A percentile compares a stretch with the other conserved stretches of the same genome.
phyloP scores from a whole-genome alignment of 352 stramenopile species.

The Phytophthora pisi region DNA sequence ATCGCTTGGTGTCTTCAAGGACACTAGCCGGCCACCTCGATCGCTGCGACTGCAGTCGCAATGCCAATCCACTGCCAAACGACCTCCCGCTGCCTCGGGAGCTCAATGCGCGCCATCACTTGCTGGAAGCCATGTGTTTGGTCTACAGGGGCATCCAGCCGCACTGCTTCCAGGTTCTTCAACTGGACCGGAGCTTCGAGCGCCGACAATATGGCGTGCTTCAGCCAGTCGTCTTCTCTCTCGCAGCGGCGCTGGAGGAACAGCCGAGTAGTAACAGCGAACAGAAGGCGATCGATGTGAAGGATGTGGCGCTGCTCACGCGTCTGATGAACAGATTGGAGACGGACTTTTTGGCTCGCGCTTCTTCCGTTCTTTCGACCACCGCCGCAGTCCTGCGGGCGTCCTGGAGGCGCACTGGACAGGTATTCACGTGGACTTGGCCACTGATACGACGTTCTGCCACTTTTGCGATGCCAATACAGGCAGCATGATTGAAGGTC shows the following conservation, averaged over 20 bases:
- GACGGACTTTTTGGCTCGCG: constrained; percentile 10
- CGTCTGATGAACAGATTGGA: constrained; percentile 25
- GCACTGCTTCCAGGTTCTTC: constrained; percentile 36
- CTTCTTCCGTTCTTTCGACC: constrained; percentile 18
- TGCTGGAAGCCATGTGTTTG: constrained; percentile 38
- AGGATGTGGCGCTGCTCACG: constrained; percentile 23
- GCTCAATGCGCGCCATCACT: constrained; percentile 25
- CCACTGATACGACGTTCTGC: constrained; percentile 26
- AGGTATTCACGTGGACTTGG: constrained; percentile 28
- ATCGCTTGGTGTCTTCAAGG: constrained; percentile 21
- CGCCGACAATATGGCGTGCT: constrained; percentile 33
- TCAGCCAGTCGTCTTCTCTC: constrained; percentile 25
- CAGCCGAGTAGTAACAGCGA: not conserved
- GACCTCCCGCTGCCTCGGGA: constrained; percentile 22
- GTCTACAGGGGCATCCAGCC: constrained; percentile 30
- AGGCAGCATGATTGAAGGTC: constrained; percentile 29
- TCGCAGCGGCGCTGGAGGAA: constrained; percentile 18
- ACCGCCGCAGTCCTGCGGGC: not conserved
- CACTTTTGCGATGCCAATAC: constrained; percentile 30
- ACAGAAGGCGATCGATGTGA: constrained; percentile 21
- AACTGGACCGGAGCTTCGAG: constrained; percentile 35
- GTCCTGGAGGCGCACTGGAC: constrained; percentile 36
- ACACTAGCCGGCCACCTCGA: constrained; percentile 3
- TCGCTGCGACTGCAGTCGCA: constrained; percentile 9
- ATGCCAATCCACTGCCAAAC: not conserved